Evolutionary conservation across 2,329 filamentous ascomycete species (phyloP).

Genomic region (Aspergillus amoenus): DNA sequence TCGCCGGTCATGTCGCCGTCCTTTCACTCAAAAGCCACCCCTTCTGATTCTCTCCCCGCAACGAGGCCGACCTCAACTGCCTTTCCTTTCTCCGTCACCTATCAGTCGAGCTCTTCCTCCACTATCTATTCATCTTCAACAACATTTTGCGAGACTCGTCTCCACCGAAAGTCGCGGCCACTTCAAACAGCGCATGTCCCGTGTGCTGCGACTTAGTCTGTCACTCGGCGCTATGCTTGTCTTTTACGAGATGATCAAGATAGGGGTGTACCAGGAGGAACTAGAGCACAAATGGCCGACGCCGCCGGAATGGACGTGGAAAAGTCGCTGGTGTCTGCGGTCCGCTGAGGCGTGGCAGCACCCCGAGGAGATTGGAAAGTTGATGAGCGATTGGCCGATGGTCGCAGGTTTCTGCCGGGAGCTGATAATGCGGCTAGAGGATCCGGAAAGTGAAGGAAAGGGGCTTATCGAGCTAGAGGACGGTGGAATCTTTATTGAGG

Average conservation of each 20-base stretch:
- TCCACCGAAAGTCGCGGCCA: constrained; percentile 66
- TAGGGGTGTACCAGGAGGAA: constrained; percentile 69
- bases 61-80: constrained; percentile 60
- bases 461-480: constrained; percentile 57
- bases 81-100: constrained; percentile 62
- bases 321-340: constrained; percentile 67
- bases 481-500: constrained; percentile 55
- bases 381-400: constrained; percentile 67
- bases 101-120: constrained; percentile 46
- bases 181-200: constrained; percentile 53
- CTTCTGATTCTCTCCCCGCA: constrained; percentile 52
- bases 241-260: constrained; percentile 60
- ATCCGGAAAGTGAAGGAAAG: constrained; percentile 66
- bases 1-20: constrained; percentile 38
- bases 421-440: constrained; percentile 67
- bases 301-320: constrained; percentile 75
- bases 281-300: constrained; percentile 76
- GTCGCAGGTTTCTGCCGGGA: constrained; percentile 61
- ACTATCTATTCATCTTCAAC: constrained; percentile 54
- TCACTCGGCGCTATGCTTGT: constrained; percentile 69
- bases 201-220: constrained; percentile 67
- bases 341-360: constrained; percentile 62
- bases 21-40: constrained; percentile 59
- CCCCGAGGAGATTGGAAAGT: constrained; percentile 53
- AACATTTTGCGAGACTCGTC: constrained; percentile 66